A percentile compares a stretch with the other conserved stretches of the same genome.
phyloP scores from a whole-genome alignment of 179 eudicot genomes.

The Beta corolliflora region DNA sequence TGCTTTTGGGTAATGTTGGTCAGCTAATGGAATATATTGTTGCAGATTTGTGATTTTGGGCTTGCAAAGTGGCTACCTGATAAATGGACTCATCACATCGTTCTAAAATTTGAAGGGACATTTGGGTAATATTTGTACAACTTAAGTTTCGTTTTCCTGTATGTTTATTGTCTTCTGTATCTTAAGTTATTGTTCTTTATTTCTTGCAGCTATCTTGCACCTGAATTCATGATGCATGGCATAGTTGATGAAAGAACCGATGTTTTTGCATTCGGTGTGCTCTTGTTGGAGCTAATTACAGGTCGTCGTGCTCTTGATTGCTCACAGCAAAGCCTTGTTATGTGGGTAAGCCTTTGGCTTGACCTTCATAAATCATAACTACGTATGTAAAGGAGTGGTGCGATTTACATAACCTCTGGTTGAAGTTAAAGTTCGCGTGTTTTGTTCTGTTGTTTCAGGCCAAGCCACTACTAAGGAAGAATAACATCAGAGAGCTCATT shows the following conservation, averaged over 20 bases:
- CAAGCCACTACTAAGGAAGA: constrained; percentile 43
- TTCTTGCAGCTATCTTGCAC: constrained; percentile 69
- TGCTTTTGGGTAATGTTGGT: not conserved
- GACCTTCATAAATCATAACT: not conserved
- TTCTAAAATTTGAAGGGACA: constrained; percentile 87
- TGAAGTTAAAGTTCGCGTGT: not conserved
- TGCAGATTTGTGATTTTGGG: constrained; percentile 96
- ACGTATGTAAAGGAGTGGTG: not conserved
- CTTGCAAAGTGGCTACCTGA: constrained; percentile 94
- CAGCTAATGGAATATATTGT: not conserved
- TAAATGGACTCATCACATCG: constrained; percentile 85
- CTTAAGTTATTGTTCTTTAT: no score
- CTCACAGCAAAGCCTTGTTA: constrained; percentile 51
- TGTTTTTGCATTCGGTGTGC: constrained; percentile 83
- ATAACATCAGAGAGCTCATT: constrained; percentile 36
- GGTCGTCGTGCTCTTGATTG: constrained; percentile 52
- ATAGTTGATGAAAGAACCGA: constrained; percentile 89
- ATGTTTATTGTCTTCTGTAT: not conserved
- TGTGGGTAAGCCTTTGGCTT: constrained; percentile 38
- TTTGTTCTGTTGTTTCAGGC: constrained; percentile 27
- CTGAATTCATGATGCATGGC: constrained; percentile 88
- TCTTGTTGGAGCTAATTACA: constrained; percentile 51
- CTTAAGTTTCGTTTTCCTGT: not conserved
- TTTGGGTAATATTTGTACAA: constrained; percentile 59
- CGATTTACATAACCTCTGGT: no score